Evolutionary conservation across 1,139 yeast genomes (phyloP), one percentile per base, ranked within the genome.

Genomic region (Meyerozyma sp.): DNA sequence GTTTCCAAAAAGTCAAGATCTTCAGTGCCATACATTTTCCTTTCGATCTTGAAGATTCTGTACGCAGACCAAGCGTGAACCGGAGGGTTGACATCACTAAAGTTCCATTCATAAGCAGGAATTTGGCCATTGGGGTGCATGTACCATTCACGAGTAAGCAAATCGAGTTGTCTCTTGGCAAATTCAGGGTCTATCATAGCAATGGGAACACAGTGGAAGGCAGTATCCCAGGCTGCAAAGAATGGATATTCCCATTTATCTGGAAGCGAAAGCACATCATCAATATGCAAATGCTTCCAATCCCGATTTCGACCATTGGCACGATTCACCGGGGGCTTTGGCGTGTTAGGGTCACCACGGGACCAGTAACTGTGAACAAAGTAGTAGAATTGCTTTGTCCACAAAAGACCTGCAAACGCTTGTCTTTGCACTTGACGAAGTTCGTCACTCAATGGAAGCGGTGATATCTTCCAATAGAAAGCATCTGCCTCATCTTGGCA

Each of bases 81-180:
- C 1, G 98, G 98, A 1, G 98, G 98, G 61, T 91, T 91, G 18
- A 93, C 96, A 63, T 91, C 98, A 51, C 89, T 76, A 57, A 91
- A 91, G 63, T 91, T 91, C 98, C 98, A 91, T 64, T 91, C 98
- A 62, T 91, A 91, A 18, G 97, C 97, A 0, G 98, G 98, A 51
- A 90, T 82, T 65, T 91, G 97, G n/a, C 98, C 98, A 62, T 91
- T 91, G 39, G 98, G 97, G 64, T 93, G 97, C 95, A 90, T 89
- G 64, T 90, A 91, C 98, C 98, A 91, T 64, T 91, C 98, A 58
- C 97, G 77, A 34, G 95, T 85, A 61, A 91, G 71, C 47, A 90
- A 70, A 62, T 87, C 96, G 52, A 91, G 75, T 66, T 91, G 97
- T 56, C 81, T 83, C 63, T 91, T 91, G 39, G 97, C 95, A 70